Evolutionary conservation across 768 basidiomycete genomes (phyloP), one percentile per base, ranked within the genome.

Genomic region (Paxillus ammoniavirescens): DNA sequence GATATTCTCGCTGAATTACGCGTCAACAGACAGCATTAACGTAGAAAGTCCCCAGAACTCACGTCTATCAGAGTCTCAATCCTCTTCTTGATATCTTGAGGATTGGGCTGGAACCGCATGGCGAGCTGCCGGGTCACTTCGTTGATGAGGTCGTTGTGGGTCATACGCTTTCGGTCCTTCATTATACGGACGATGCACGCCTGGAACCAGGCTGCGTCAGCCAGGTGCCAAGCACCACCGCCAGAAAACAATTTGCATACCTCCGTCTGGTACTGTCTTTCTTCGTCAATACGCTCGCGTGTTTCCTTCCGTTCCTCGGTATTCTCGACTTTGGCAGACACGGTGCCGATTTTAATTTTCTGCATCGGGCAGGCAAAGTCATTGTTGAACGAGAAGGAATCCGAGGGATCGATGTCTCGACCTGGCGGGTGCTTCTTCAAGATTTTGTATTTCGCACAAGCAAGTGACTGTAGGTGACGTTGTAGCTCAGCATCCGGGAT

Each of bases 131-230:
- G 82, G 42, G 91, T 92, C 33, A 93, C 93, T 70, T 98, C 95
- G 61, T 87, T 89, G 55, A 98, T 77, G 13, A 99, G 80, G 52
- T 94, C 92, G 54, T 84, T 91, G 64, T 98, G 93, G 6, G 78
- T 73, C 84, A 98, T 86, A 50, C 82, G 81, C 67, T 98, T 98
- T 51, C 94, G 77, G 66, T 93, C 87, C 73, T 98, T 98, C 96
- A 99, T 98, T 28, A 98, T 86, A 31, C 97, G 86, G 23, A 99
- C 97, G 57, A 98, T 89, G 65, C 93, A 98, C 1, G 97, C 97
- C 95, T 99, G 57, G n/a, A 12, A 45, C 3, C 45, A n/a, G 18
- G 33, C 30, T 8, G 3, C 38, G n/a, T 59, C 52, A 61, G 36
- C 54, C 18, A 15, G 44, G 33, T 40, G 4, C 36, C 1, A 44